Evolutionary conservation across 164 flowering plant species (phyloP).

Genomic region (Dillenia turbinata): DNA sequence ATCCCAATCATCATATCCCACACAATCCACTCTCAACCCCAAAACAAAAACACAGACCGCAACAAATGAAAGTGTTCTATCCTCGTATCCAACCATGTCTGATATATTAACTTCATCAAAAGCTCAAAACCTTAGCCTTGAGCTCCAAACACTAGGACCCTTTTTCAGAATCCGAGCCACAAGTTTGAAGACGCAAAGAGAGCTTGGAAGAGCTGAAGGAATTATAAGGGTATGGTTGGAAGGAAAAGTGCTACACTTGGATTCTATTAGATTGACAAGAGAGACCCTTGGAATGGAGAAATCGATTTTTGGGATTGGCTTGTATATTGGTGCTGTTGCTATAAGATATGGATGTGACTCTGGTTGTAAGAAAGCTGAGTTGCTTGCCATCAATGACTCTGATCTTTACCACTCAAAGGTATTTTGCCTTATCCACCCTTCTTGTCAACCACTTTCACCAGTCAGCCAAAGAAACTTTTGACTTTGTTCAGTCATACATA

Average conservation of each 20-base stretch:
- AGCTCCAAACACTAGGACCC: slow-evolving; percentile 73
- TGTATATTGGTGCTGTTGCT: slow-evolving; percentile 90
- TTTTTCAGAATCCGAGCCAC: slow-evolving; percentile 80
- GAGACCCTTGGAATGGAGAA: slow-evolving; percentile 73
- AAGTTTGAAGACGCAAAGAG: slow-evolving; percentile 45
- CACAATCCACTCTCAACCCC: too few relatives aligned
- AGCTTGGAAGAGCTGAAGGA: slow-evolving; percentile 91
- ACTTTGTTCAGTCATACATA: not conserved
- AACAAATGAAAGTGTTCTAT: too few relatives aligned
- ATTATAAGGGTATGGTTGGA: slow-evolving; percentile 63
- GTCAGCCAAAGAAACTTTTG: not conserved
- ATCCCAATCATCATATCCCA: too few relatives aligned
- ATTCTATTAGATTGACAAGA: slow-evolving; percentile 59
- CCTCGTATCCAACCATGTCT: slow-evolving; percentile 51
- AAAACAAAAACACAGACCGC: too few relatives aligned
- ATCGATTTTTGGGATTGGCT: slow-evolving; percentile 81
- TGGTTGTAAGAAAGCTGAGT: slow-evolving; percentile 69
- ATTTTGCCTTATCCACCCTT: slow-evolving; percentile 1
- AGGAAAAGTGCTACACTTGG: slow-evolving; percentile 77
- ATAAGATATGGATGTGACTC: slow-evolving; percentile 72
- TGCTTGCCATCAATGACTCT: slow-evolving; percentile 89
- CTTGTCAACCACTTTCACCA: not conserved
- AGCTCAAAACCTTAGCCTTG: slow-evolving; percentile 56
- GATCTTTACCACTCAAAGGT: slow-evolving; percentile 89
- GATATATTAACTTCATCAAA: slow-evolving; percentile 62